These are phyloP conservation scores for Vararia minispora DNA, from an alignment of 768 basidiomycete species.

Conservation along the genomic window DNA sequence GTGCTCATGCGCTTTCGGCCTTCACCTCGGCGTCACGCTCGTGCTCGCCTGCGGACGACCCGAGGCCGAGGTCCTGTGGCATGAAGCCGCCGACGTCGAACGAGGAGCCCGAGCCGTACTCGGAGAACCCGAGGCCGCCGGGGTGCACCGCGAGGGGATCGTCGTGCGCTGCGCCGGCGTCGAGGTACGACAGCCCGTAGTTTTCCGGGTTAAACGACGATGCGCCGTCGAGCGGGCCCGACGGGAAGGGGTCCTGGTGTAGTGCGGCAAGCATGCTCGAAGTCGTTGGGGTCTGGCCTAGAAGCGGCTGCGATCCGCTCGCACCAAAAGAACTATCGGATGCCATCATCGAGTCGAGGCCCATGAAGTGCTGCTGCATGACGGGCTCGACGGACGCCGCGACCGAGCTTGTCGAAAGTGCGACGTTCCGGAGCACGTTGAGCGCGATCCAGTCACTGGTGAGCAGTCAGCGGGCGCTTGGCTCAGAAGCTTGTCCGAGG, in stretches of 20 bases:
- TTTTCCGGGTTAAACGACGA: slow-evolving; percentile 56
- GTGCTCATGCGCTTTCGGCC: slow-evolving; percentile 55
- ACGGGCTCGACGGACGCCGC: slow-evolving; percentile 87
- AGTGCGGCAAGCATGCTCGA: slow-evolving; percentile 87
- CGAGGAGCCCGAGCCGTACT: slow-evolving; percentile 50
- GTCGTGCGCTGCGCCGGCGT: slow-evolving; percentile 52
- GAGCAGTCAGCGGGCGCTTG: slow-evolving; percentile 12
- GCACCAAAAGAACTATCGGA: slow-evolving; percentile 67
- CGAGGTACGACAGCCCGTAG: slow-evolving; percentile 68
- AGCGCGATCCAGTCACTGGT: slow-evolving; percentile 84
- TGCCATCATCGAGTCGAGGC: slow-evolving; percentile 81
- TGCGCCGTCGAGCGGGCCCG: slow-evolving; percentile 54
- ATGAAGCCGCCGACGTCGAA: slow-evolving; percentile 67
- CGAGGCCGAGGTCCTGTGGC: slow-evolving; percentile 55
- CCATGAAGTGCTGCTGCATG: slow-evolving; percentile 84
- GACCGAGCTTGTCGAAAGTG: slow-evolving; percentile 83
- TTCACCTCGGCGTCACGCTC: slow-evolving; percentile 59
- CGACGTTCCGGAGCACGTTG: slow-evolving; percentile 78
- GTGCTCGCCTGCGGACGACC: slow-evolving; percentile 35
- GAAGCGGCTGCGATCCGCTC: slow-evolving; percentile 38
- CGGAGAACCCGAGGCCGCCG: slow-evolving; percentile 57
- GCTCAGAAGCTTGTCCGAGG: slow-evolving; percentile 2
- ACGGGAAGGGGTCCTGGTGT: slow-evolving; percentile 62
- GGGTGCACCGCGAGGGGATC: slow-evolving; percentile 54
- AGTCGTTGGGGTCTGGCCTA: slow-evolving; percentile 77